Conservation (phyloP, 2,329 filamentous ascomycete genomes). For the Zasmidium citrigriseum region DNA sequence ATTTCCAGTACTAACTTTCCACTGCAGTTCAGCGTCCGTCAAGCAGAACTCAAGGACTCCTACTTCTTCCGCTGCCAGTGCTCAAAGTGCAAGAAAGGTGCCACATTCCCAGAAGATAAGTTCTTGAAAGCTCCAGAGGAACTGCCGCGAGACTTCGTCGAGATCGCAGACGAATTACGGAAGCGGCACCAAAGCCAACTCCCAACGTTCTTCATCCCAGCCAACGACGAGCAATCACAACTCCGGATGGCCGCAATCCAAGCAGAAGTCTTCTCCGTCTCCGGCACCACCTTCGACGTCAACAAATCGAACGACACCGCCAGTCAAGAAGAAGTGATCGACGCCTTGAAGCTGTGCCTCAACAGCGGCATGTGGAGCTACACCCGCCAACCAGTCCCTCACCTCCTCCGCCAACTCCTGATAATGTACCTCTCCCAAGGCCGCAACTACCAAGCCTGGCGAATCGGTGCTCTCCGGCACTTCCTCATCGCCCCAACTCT, state of each 20-base stretch:
- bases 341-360: conserved; percentile 30
- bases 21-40: conserved; percentile 45
- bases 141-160: conserved; percentile 24
- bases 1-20: neutral
- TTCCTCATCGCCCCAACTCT: conserved; percentile 54
- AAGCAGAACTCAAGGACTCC: conserved; percentile 52
- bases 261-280: conserved; percentile 29
- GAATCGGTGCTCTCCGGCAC: conserved; percentile 55
- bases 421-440: conserved; percentile 47
- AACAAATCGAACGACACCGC: conserved; percentile 27
- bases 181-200: conserved; percentile 25
- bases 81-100: conserved; percentile 47
- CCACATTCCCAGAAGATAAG: conserved; percentile 42
- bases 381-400: conserved; percentile 56
- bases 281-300: conserved; percentile 25
- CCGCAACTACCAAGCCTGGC: conserved; percentile 50
- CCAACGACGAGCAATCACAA: conserved; percentile 20
- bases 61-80: conserved; percentile 64
- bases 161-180: conserved; percentile 22
- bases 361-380: conserved; percentile 47
- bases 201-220: conserved; percentile 19
- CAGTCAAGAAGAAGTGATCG: conserved; percentile 27
- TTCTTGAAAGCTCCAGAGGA: conserved; percentile 38
- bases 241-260: conserved; percentile 27
- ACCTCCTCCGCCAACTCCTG: conserved; percentile 56